These are phyloP conservation scores for Hymenoscyphus fraxineus DNA, from an alignment of 2,329 filamentous ascomycete species.

Conservation along the genomic window DNA sequence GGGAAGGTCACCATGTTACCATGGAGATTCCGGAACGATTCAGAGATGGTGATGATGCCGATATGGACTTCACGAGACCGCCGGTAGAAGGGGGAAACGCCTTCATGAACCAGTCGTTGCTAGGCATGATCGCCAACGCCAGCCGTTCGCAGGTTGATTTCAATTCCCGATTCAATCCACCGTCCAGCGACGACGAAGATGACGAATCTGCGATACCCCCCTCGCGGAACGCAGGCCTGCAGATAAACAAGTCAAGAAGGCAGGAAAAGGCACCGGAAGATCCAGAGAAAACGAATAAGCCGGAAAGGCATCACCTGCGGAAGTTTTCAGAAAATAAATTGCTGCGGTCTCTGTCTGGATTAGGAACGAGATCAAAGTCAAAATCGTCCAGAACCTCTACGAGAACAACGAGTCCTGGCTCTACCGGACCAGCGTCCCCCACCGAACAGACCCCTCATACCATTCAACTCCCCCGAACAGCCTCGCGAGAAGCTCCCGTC, in stretches of 20 bases:
- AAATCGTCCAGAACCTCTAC: slow-evolving; percentile 39
- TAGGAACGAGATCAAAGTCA: slow-evolving; percentile 39
- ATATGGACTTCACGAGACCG: slow-evolving; percentile 56
- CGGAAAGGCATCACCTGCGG: slow-evolving; percentile 45
- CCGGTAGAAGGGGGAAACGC: slow-evolving; percentile 42
- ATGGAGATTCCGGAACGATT: slow-evolving; percentile 56
- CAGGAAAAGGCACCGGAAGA: slow-evolving; percentile 29
- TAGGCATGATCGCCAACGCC: slow-evolving; percentile 85
- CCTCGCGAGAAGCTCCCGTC: slow-evolving; percentile 58
- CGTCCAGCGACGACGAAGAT: slow-evolving; percentile 75
- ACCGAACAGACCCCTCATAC: slow-evolving; percentile 33
- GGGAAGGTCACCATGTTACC: slow-evolving; percentile 40
- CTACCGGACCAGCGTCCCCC: slow-evolving; percentile 26
- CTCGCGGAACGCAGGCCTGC: slow-evolving; percentile 21
- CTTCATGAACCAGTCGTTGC: slow-evolving; percentile 85
- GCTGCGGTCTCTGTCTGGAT: slow-evolving; percentile 60
- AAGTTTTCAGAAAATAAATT: slow-evolving; percentile 63
- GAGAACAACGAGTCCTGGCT: slow-evolving; percentile 13
- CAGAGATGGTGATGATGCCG: slow-evolving; percentile 54
- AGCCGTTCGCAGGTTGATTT: slow-evolving; percentile 74
- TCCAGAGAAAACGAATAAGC: slow-evolving; percentile 34
- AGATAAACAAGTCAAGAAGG: slow-evolving; percentile 28
- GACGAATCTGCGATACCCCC: slow-evolving; percentile 28
- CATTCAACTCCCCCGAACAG: slow-evolving; percentile 35
- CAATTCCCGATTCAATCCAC: slow-evolving; percentile 71